Evolutionary conservation across 345 rosid genomes (phyloP), one percentile per base, ranked within the genome.

Genomic region (Fremontodendron californicum): DNA sequence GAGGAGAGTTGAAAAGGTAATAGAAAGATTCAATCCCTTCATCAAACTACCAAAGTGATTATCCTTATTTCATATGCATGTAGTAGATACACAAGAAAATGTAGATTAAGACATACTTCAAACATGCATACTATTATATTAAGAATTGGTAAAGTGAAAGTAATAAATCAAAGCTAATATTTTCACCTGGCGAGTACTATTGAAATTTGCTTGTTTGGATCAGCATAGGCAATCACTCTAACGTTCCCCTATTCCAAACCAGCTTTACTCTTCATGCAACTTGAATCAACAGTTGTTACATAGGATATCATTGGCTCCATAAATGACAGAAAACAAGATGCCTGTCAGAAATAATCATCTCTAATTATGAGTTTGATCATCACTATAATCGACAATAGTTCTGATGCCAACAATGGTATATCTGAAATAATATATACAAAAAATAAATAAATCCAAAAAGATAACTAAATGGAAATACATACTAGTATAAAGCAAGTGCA

Each of bases 301-400:
- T 5, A n/a, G 40, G 48, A 43, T 43, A 15, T 2, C 94, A 93
- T 43, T 63, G 78, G 78, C 78, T 90, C 92, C 97, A 92, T 90
- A 71, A 91, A 90, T 63, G 85, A 78, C 0, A 97, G 98, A 76
- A 88, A 82, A 81, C 97, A 89, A 70, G 98, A 90, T 1, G 98
- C 98, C 97, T 43, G 48, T 43, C 13, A 43, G 15, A 11, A 43
- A 43, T 5, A 43, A 43, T 43, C 48, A n/a, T 15, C 48, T 43
- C 48, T 42, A 43, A 43, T 43, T 43, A 43, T 43, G 13, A 43
- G 46, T 37, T 37, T 37, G 40, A 37, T 37, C 40, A 37, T 37
- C 4, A 3, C 40, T 37, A 37, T 37, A 37, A 3, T 37, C 40
- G 4, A 37, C 40, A 2, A 37, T 4, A 2, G 40, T 5, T 2